Base-by-base conservation (phyloP, 768 basidiomycete species). In the Coprinopsis strossmayeri region DNA sequence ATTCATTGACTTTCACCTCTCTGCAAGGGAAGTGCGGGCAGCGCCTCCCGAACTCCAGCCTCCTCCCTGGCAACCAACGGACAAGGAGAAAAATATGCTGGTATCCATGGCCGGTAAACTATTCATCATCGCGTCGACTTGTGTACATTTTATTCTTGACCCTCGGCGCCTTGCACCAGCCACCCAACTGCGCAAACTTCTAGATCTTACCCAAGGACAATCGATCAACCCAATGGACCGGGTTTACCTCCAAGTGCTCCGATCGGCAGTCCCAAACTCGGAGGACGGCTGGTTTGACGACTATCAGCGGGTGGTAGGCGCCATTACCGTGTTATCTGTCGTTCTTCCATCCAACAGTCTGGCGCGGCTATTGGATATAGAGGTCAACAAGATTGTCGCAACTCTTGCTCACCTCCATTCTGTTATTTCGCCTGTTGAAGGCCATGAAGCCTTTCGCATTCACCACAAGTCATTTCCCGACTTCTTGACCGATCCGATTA, bases 381-480 rank as follows among this genome's bases (percentile, higher is more conserved):
- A 30, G 9, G 18, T 34, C 4, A 20, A 27, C 28, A 18, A 34
- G 18, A 46, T 32, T 34, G 13, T 46, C 18, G 10, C 28, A 15
- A 32, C 45, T n/a, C 28, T 46, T 5, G 17, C 26, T 3, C 26
- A 46, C 23, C 18, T 46, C 15, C 30, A 46, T 32, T 46, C 45
- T 10, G 13, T 46, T 15, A 30, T 46, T 4, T 23, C 45, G 13
- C 45, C 45, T 3, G 23, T 12, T 11, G 18, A 46, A 10, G 18
- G 15, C 5, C 2, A 34, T n/a, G 27, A 46, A 13, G 28, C 21
- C 30, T 46, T 46, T 24, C 30, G 30, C 21, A 15, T 34, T 9
- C 45, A 46, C 30, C 45, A 46, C 27, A 46, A 46, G 45, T 46
- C 45, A 17, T 46, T 46, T 30, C 28, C 45, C 18, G 45, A 46